phyloP scores from a whole-genome alignment of 129 eudicot genomes.

The Flaveria ramosissima region DNA sequence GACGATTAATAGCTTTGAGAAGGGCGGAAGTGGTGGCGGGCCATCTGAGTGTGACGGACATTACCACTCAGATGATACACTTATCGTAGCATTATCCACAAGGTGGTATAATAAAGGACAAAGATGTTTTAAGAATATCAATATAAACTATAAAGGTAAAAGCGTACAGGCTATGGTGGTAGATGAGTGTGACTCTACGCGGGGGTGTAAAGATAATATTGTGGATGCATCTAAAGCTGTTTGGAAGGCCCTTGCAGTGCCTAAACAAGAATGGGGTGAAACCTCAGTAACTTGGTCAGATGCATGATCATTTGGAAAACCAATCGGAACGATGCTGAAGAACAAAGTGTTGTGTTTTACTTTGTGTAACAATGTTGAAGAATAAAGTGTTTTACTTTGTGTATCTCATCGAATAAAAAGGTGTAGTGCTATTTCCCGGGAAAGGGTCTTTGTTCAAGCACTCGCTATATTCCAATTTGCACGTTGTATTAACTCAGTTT shows the following conservation, averaged over 20 bases:
- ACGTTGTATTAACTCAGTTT: no score
- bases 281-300: conserved; percentile 5
- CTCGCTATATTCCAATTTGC: no score
- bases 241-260: conserved; percentile 6
- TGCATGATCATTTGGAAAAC: not conserved
- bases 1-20: conserved; percentile 30
- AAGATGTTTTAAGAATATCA: conserved; percentile 23
- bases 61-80: conserved; percentile 24
- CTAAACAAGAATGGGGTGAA: conserved; percentile 5
- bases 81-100: conserved; percentile 34
- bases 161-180: conserved; percentile 29
- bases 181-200: not conserved
- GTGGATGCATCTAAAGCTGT: conserved; percentile 13
- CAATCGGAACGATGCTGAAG: no score
- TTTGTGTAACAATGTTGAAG: no score
- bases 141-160: conserved; percentile 12
- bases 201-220: conserved; percentile 5
- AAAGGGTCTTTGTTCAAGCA: no score
- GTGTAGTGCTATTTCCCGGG: no score
- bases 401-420: no score
- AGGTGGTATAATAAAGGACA: conserved; percentile 34
- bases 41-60: conserved; percentile 28
- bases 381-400: no score
- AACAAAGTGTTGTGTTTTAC: no score
- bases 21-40: conserved; percentile 30